These are phyloP conservation scores for Pythium pyrilobum DNA, from an alignment of 352 stramenopile species.

Conservation along the genomic window DNA sequence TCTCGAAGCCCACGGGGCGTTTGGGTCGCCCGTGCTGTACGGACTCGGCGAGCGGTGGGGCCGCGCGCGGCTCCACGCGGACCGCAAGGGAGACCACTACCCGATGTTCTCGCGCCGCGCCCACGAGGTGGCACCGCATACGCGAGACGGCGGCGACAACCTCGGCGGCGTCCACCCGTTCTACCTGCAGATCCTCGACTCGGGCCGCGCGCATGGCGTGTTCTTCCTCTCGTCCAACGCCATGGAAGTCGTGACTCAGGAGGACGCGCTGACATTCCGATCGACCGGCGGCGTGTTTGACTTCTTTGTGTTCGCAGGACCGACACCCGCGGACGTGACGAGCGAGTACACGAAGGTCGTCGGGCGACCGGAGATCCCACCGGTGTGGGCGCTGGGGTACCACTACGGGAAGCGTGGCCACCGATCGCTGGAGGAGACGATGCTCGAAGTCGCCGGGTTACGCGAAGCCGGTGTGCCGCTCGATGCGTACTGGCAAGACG, in stretches of 20 bases:
- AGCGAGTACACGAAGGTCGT: slow-evolving; percentile 73
- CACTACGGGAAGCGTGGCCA: slow-evolving; percentile 53
- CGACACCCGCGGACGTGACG: slow-evolving; percentile 47
- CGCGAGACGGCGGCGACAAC: slow-evolving; percentile 50
- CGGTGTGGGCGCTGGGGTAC: slow-evolving; percentile 85
- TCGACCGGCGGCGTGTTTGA: slow-evolving; percentile 78
- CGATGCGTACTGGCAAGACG: slow-evolving; percentile 77
- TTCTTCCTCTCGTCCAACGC: slow-evolving; percentile 82
- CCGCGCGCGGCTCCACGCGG: slow-evolving; percentile 28
- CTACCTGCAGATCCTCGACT: slow-evolving; percentile 49
- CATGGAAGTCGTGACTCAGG: slow-evolving; percentile 78
- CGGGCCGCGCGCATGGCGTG: slow-evolving; percentile 55
- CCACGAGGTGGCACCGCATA: slow-evolving; percentile 12
- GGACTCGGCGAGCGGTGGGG: slow-evolving; percentile 70
- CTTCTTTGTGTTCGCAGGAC: slow-evolving; percentile 71
- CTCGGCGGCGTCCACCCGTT: slow-evolving; percentile 79
- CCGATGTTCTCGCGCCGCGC: slow-evolving; percentile 44
- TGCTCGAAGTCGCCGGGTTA: slow-evolving; percentile 33
- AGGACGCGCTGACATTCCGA: slow-evolving; percentile 66
- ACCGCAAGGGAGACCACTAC: slow-evolving; percentile 54
- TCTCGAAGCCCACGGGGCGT: slow-evolving; percentile 24
- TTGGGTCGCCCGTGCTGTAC: slow-evolving; percentile 37
- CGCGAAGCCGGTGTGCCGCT: slow-evolving; percentile 45
- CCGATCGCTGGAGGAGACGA: slow-evolving; percentile 28
- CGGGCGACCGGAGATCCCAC: slow-evolving; percentile 67